Percentiles rank a stretch among this genome's conserved stretches.
phyloP scores from a whole-genome alignment of 768 basidiomycete species.

The Tulasnella calospora region DNA sequence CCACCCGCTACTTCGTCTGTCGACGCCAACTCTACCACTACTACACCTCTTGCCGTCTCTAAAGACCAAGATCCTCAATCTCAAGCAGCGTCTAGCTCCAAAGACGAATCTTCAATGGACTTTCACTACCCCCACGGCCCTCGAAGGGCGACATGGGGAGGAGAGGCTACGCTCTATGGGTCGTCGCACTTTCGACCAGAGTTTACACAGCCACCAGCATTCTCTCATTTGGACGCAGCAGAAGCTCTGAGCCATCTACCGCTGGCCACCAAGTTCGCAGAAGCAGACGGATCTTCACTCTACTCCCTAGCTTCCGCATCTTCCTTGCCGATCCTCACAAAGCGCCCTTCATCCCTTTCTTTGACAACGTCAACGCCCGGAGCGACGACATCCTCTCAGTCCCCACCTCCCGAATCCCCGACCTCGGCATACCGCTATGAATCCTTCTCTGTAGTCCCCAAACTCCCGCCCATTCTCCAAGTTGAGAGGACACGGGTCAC shows the following conservation, averaged over 20 bases:
- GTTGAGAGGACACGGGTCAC: constrained; percentile 95
- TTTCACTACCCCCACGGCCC: neutral
- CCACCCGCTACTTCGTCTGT: neutral
- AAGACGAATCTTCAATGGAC: neutral
- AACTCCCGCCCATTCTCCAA: constrained; percentile 78
- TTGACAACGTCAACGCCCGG: neutral
- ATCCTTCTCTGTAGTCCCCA: constrained; percentile 37
- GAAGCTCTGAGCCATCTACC: constrained; percentile 15
- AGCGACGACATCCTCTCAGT: constrained; percentile 10
- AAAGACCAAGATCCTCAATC: neutral
- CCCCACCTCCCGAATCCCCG: constrained; percentile 21
- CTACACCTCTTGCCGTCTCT: neutral
- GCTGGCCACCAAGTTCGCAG: constrained; percentile 9
- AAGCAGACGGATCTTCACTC: neutral
- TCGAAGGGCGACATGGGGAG: constrained; percentile 10
- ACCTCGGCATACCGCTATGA: constrained; percentile 34
- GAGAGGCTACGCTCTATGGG: neutral
- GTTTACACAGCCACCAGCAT: constrained; percentile 20
- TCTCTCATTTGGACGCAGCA: constrained; percentile 22
- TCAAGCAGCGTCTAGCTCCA: neutral
- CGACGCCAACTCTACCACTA: neutral
- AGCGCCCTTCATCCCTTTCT: neutral
- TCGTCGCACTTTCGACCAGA: constrained; percentile 1
- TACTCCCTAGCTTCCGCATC: neutral
- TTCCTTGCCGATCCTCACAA: neutral